Evolutionary conservation across 2,329 filamentous ascomycete species (phyloP).

Genomic region (Fusarium irregulare): DNA sequence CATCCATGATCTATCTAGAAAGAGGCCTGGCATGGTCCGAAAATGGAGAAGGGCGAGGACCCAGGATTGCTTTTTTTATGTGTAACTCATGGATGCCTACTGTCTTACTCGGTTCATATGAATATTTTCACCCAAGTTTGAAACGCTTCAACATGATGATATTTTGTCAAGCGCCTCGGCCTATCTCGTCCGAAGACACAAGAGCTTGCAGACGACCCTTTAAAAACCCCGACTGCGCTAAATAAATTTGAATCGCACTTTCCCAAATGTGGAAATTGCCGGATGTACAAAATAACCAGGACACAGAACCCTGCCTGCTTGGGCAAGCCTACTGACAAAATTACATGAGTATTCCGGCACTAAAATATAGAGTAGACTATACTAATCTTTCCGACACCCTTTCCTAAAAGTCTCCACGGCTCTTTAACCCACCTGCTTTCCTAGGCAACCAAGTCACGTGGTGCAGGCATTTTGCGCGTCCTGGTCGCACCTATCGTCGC

Average conservation of each 20-base stretch:
- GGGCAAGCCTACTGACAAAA: neutral
- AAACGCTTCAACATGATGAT: constrained; percentile 13
- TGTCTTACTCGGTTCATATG: constrained; percentile 13
- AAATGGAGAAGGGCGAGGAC: constrained; percentile 42
- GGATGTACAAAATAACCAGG: neutral
- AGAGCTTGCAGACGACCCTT: constrained; percentile 27
- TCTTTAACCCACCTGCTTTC: neutral
- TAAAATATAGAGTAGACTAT: neutral
- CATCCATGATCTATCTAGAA: constrained; percentile 47
- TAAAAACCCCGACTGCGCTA: constrained; percentile 12
- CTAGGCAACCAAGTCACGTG: constrained; percentile 42
- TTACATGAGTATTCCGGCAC: neutral
- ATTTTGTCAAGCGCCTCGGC: constrained; percentile 25
- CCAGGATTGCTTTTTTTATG: constrained; percentile 35
- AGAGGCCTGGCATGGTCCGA: constrained; percentile 42
- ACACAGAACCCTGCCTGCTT: neutral
- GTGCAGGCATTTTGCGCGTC: constrained; percentile 34
- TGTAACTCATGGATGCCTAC: constrained; percentile 41
- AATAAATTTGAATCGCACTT: constrained; percentile 16
- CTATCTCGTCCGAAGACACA: constrained; percentile 29
- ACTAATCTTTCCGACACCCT: neutral
- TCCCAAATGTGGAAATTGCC: constrained; percentile 4
- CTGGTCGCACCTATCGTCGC: constrained; percentile 36
- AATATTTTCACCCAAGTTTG: neutral
- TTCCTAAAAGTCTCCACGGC: neutral